Base-by-base conservation (phyloP, 108 stramenopile species). In the Cyclotella sp. region DNA sequence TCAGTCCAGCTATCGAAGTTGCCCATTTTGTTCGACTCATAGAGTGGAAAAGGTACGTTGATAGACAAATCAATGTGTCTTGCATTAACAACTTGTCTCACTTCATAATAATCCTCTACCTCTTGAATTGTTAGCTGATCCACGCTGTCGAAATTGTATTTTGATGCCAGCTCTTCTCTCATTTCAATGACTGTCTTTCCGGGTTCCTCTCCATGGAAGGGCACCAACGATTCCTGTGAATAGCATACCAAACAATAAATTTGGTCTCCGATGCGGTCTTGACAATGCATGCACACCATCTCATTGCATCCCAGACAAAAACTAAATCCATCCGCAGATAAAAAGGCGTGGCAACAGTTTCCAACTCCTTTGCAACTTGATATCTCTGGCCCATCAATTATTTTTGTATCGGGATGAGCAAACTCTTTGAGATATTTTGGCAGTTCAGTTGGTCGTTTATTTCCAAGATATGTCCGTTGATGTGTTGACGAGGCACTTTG, bases 161-260 rank as follows among this genome's bases (percentile, higher is more conserved):
- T n/a, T n/a, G n/a, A n/a, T n/a, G n/a, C n/a, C n/a, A n/a, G 14
- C 40, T 71, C 70, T 44, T 71, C 39, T 71, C 70, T 58, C 39
- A 42, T 41, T 12, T 22, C 12, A 41, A 16, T 58, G 7, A 42
- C 28, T 52, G 55, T 10, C 49, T 11, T 58, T 12, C 24, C 3
- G n/a, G 18, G 40, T n/a, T 28, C 12, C 4, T 39, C 70, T 16
- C 29, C 51, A 11, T 11, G 24, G 29, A 52, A 58, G 8, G 70
- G 70, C 11, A 71, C 39, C 7, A 71, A 30, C 15, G 27, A 19
- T 40, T 71, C 39, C 8, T 21, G 9, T 19, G 70, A 28, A 42
- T 71, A 71, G 26, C 70, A 71, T 22, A 9, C 5, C 3, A 71
- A 18, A 24, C 70, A 71, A 55, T 40, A 60, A 13, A 21, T 8